These are phyloP conservation scores for Syncephalastrum contaminatum DNA, from an alignment of 371 early-diverging fungal species.

Conservation along the genomic window DNA sequence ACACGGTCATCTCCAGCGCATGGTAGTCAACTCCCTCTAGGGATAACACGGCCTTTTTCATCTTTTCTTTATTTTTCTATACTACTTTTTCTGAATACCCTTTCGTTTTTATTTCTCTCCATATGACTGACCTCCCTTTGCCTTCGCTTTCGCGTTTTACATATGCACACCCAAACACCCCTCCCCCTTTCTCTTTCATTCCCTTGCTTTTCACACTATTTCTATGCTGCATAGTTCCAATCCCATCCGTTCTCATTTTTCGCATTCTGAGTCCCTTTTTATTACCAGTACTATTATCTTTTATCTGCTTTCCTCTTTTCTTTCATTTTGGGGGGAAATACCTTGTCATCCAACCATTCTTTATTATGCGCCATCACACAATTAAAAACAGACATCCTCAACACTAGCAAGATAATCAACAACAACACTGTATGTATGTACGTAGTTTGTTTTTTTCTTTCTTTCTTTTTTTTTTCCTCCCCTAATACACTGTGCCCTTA, in stretches of 20 bases:
- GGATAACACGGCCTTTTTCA: not conserved
- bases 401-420: too few species aligned
- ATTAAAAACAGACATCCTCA: too few species aligned
- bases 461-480: constrained; percentile 4
- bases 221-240: not conserved
- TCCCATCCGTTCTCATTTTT: not conserved
- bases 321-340: not conserved
- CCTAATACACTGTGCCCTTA: constrained; percentile 1
- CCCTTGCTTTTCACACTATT: not conserved
- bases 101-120: constrained; percentile 2
- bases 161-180: constrained; percentile 1
- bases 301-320: constrained; percentile 5
- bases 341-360: too few species aligned
- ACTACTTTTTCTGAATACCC: not conserved
- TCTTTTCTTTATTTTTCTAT: not conserved
- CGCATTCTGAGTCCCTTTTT: not conserved
- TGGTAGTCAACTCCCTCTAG: constrained; percentile 10
- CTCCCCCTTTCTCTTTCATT: not conserved
- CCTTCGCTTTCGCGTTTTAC: not conserved
- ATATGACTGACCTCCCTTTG: not conserved
- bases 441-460: not conserved
- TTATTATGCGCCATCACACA: too few species aligned
- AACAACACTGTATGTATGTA: too few species aligned
- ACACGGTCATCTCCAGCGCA: constrained; percentile 20
- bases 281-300: not conserved